Percentiles rank a stretch among this genome's conserved stretches.
Conservation (phyloP, 441 rosid genomes). For the Adansonia grandidieri region DNA sequence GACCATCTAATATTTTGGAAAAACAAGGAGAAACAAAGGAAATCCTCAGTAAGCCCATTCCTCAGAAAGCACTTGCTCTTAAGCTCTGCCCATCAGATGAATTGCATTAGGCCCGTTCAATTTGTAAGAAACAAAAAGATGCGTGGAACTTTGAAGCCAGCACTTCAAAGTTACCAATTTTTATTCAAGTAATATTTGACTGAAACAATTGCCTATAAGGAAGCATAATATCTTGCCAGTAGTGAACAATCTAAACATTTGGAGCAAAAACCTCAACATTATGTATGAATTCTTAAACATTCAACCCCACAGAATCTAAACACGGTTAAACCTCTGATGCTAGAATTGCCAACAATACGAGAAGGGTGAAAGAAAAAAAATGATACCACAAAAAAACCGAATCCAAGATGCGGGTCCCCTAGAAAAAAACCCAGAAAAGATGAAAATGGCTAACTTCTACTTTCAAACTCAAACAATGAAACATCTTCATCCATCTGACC, state of each 20-base stretch:
- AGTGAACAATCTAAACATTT: slow-evolving; percentile 16
- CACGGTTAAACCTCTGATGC: neutral
- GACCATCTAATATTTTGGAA: too few relatives aligned
- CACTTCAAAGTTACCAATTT: slow-evolving; percentile 12
- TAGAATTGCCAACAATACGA: neutral
- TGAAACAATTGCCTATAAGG: slow-evolving; percentile 15
- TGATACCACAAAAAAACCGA: slow-evolving; percentile 23
- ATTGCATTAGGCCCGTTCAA: too few relatives aligned
- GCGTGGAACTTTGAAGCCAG: neutral
- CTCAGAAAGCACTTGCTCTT: too few relatives aligned
- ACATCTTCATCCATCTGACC: slow-evolving; percentile 51
- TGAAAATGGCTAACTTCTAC: slow-evolving; percentile 29
- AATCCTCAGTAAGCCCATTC: too few relatives aligned
- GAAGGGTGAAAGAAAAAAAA: slow-evolving; percentile 20
- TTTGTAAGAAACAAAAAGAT: too few relatives aligned
- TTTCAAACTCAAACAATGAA: slow-evolving; percentile 34
- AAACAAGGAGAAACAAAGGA: too few relatives aligned
- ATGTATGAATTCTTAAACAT: slow-evolving; percentile 12
- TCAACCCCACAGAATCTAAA: slow-evolving; percentile 27
- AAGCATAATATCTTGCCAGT: slow-evolving; percentile 16
- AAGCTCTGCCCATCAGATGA: too few relatives aligned
- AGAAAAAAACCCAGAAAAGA: slow-evolving; percentile 11
- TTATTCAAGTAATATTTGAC: slow-evolving; percentile 29
- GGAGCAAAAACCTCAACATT: slow-evolving; percentile 20
- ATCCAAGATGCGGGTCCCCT: slow-evolving; percentile 17